Conservation (phyloP, 176 grass and related monocot genomes). For the Musa beccarii region DNA sequence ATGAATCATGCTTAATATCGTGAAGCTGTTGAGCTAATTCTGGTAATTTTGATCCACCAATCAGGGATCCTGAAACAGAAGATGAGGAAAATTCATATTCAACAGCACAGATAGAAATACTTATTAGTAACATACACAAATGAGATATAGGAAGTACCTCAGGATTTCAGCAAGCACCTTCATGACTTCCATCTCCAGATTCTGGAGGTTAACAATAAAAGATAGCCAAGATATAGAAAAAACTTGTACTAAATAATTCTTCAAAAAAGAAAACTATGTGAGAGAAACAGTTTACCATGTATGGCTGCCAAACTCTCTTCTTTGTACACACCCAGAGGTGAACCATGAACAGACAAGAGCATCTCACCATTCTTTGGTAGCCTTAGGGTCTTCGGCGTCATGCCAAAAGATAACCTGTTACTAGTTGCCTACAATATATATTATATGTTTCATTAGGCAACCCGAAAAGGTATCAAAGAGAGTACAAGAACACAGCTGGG, state of each 20-base stretch:
- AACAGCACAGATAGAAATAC: not conserved
- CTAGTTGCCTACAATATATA: slow-evolving; percentile 35
- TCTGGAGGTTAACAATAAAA: slow-evolving; percentile 32
- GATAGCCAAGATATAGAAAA: not conserved
- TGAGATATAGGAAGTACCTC: not conserved
- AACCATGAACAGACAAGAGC: slow-evolving; percentile 75
- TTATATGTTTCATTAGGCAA: not conserved
- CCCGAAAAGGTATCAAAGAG: too few relatives aligned
- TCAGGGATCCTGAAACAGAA: not conserved
- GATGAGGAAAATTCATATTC: not conserved
- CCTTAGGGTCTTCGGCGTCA: slow-evolving; percentile 75
- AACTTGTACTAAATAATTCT: not conserved
- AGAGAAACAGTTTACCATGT: slow-evolving; percentile 27
- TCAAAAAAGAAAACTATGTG: not conserved
- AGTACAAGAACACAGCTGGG: too few relatives aligned
- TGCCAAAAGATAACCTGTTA: slow-evolving; percentile 55
- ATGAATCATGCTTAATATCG: not conserved
- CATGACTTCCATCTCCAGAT: slow-evolving; percentile 45
- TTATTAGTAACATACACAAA: not conserved
- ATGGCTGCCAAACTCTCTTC: slow-evolving; percentile 69
- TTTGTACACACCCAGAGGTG: slow-evolving; percentile 78
- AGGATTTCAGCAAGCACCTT: slow-evolving; percentile 1
- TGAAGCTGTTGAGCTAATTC: too few relatives aligned
- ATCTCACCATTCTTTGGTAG: slow-evolving; percentile 77
- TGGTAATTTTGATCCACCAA: not conserved